Evolutionary conservation across 2,329 filamentous ascomycete genomes (phyloP).

Genomic region (Parastagonospora nodorum): DNA sequence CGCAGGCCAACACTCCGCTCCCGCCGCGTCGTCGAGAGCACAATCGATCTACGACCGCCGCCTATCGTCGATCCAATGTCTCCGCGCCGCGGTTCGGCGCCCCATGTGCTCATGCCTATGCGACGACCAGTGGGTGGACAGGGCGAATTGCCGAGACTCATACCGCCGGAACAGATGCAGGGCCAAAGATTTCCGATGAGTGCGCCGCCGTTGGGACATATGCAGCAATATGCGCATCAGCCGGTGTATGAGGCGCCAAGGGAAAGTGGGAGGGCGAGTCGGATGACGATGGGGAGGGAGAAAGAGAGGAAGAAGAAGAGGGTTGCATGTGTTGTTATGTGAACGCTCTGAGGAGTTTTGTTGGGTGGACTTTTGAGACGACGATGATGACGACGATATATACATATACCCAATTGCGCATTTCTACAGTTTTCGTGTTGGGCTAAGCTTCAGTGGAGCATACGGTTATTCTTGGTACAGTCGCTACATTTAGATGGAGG

Average conservation of each 20-base stretch:
- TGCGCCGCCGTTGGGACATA: too few relatives aligned
- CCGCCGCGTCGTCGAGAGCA: conserved; percentile 23
- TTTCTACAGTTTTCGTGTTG: too few relatives aligned
- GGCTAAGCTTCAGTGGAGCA: too few relatives aligned
- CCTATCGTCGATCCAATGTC: conserved; percentile 17
- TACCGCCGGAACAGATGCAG: too few relatives aligned
- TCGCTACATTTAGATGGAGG: too few relatives aligned
- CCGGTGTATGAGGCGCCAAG: background rate
- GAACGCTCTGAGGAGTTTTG: background rate
- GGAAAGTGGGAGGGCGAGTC: background rate
- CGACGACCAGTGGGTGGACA: conserved; percentile 11
- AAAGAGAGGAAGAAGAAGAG: conserved; percentile 19
- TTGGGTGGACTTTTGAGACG: too few relatives aligned
- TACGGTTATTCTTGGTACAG: too few relatives aligned
- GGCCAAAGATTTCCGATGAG: too few relatives aligned
- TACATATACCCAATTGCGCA: too few relatives aligned
- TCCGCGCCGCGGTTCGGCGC: conserved; percentile 32
- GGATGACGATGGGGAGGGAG: conserved; percentile 6
- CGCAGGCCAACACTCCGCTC: conserved; percentile 19
- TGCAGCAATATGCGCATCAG: background rate
- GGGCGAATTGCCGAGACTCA: background rate
- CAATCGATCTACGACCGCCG: conserved; percentile 27
- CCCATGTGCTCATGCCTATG: conserved; percentile 13
- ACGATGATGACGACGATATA: too few relatives aligned
- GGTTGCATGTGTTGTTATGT: conserved; percentile 25